phyloP scores from a whole-genome alignment of 148 eudicot species.

The Rhododendron ferrugineum region DNA sequence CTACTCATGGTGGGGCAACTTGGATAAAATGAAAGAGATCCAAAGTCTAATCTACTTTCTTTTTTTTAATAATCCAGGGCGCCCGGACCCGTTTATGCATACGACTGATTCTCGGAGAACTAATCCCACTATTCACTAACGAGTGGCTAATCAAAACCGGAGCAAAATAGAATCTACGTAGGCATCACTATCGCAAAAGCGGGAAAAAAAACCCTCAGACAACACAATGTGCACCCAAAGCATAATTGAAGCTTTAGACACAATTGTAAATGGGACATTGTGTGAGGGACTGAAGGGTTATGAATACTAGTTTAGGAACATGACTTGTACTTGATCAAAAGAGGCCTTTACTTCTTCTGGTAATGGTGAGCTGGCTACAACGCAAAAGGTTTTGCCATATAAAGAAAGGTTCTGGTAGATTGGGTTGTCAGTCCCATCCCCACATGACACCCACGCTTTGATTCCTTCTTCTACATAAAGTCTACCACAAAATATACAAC shows the following conservation, averaged over 20 bases:
- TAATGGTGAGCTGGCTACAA: not conserved
- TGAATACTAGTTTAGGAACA: not conserved
- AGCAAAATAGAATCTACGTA: not conserved
- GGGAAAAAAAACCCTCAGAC: not conserved
- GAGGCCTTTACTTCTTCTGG: not conserved
- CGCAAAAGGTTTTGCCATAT: not conserved
- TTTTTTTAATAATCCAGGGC: not conserved
- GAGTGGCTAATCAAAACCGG: not conserved
- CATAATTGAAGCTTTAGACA: not conserved
- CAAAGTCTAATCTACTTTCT: not conserved
- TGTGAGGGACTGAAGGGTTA: not conserved
- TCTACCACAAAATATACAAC: not conserved
- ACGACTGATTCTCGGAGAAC: not conserved
- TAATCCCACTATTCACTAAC: not conserved
- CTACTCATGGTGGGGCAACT: not conserved
- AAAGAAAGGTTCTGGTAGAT: not conserved
- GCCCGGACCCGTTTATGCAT: not conserved
- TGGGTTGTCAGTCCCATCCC: not conserved
- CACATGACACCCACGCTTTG: not conserved
- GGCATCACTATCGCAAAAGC: not conserved
- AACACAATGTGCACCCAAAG: too few relatives aligned
- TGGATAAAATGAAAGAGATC: not conserved
- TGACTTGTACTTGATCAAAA: not conserved
- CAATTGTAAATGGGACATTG: not conserved
- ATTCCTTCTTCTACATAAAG: not conserved